phyloP scores from a whole-genome alignment of 1,284 basidiomycete species.

The Amylostereum areolatum region DNA sequence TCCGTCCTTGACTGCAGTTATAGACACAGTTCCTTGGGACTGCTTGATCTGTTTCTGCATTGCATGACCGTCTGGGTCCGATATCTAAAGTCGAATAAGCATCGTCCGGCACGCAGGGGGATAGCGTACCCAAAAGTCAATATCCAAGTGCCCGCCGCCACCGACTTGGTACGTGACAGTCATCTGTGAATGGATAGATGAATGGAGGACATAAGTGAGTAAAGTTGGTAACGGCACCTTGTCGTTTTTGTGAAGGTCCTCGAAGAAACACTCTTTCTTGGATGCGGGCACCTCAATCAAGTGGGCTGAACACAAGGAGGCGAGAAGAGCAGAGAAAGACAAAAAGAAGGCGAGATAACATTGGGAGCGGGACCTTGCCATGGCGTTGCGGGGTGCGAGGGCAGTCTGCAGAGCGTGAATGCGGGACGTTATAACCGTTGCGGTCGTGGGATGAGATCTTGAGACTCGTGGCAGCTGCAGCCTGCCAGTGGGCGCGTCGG shows the following conservation, averaged over 20 bases:
- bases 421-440: too few species aligned
- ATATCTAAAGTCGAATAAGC: slow-evolving; percentile 44
- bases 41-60: slow-evolving; percentile 81
- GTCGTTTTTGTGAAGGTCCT: slow-evolving; percentile 93
- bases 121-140: slow-evolving; percentile 85
- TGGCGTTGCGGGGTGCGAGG: slow-evolving; percentile 19
- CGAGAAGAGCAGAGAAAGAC: slow-evolving; percentile 36
- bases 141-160: slow-evolving; percentile 92
- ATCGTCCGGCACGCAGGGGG: background rate
- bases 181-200: slow-evolving; percentile 58
- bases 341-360: slow-evolving; percentile 25
- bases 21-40: slow-evolving; percentile 85
- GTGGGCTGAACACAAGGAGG: slow-evolving; percentile 48
- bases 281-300: slow-evolving; percentile 71
- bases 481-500: too few species aligned
- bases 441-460: too few species aligned
- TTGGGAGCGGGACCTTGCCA: slow-evolving; percentile 34
- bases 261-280: slow-evolving; percentile 96
- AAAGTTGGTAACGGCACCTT: slow-evolving; percentile 46
- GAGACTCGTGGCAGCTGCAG: too few species aligned
- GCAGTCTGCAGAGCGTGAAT: background rate
- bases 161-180: slow-evolving; percentile 99
- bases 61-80: slow-evolving; percentile 64
- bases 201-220: too few species aligned
- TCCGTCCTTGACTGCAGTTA: slow-evolving; percentile 85